Evolutionary conservation across 163 green algal species (phyloP).

Genomic region (Trebouxia gelatinosa): DNA sequence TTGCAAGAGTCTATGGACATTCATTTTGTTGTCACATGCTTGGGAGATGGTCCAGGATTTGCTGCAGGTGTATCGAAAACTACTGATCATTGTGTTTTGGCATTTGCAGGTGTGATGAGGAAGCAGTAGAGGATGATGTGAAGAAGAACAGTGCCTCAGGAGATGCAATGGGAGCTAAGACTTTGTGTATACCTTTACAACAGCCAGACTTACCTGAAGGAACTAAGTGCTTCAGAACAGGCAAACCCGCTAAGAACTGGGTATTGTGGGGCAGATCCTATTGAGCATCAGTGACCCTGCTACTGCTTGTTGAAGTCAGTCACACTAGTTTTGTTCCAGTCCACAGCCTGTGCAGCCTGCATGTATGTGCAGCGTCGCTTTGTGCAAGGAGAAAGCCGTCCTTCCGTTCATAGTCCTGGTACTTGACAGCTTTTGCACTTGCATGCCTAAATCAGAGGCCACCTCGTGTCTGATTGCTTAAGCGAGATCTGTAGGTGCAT

Average conservation of each 20-base stretch:
- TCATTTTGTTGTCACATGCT: neutral
- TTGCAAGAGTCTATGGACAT: neutral
- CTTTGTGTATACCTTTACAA: constrained; percentile 95
- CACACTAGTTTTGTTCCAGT: no score
- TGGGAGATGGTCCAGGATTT: neutral
- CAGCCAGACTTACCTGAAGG: constrained; percentile 79
- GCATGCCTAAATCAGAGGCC: neutral
- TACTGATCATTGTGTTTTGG: neutral
- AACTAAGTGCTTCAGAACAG: constrained; percentile 90
- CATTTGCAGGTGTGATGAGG: constrained; percentile 75
- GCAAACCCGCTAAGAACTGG: constrained; percentile 96
- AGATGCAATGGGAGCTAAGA: constrained; percentile 93
- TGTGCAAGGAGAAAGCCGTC: no score
- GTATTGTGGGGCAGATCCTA: constrained; percentile 93
- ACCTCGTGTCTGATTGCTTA: no score
- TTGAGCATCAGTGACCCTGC: no score
- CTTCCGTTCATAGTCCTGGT: no score
- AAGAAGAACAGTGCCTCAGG: constrained; percentile 81
- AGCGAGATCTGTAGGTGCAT: no score
- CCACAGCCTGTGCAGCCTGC: neutral
- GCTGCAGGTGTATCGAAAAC: neutral
- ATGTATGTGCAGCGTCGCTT: neutral
- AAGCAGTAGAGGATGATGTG: constrained; percentile 91
- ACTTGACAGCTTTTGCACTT: neutral
- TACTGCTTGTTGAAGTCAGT: no score